Percentiles rank a stretch among this genome's conserved stretches.
Conservation (phyloP, 441 rosid species). For the Pelargonium myrrhifolium region DNA sequence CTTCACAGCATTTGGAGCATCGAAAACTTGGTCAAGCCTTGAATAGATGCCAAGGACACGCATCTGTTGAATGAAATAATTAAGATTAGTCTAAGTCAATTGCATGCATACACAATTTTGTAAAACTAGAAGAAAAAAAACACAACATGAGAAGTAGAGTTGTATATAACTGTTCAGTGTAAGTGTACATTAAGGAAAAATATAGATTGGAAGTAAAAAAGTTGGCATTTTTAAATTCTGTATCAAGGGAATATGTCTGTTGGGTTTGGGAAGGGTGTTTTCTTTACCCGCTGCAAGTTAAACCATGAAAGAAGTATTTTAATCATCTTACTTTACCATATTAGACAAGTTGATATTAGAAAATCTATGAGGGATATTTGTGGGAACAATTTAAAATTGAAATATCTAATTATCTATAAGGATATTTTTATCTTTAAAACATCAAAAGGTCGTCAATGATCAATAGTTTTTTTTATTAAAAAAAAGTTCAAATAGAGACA, state of each 20-base stretch:
- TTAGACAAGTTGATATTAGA: background rate
- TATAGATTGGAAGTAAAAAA: background rate
- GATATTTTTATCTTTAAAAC: background rate
- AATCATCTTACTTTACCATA: background rate
- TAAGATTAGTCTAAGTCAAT: background rate
- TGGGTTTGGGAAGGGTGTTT: background rate
- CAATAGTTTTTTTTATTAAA: too few species aligned
- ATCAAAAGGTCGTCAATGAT: background rate
- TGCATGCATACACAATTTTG: background rate
- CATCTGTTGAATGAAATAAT: constrained; percentile 37
- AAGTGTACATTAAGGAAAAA: too few species aligned
- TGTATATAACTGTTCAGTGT: too few species aligned
- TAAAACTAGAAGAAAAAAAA: background rate
- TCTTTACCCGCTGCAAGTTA: background rate
- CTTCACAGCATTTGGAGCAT: constrained; percentile 81
- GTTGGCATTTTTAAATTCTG: background rate
- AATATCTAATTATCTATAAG: background rate
- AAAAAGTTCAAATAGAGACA: too few species aligned
- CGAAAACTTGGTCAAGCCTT: constrained; percentile 88
- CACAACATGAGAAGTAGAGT: background rate
- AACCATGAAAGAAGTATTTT: background rate
- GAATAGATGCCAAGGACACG: constrained; percentile 62
- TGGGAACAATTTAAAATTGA: background rate
- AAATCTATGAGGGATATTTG: background rate
- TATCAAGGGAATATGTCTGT: background rate